Base-by-base conservation (phyloP, 331 rosid species). In the Ulmus americana region DNA sequence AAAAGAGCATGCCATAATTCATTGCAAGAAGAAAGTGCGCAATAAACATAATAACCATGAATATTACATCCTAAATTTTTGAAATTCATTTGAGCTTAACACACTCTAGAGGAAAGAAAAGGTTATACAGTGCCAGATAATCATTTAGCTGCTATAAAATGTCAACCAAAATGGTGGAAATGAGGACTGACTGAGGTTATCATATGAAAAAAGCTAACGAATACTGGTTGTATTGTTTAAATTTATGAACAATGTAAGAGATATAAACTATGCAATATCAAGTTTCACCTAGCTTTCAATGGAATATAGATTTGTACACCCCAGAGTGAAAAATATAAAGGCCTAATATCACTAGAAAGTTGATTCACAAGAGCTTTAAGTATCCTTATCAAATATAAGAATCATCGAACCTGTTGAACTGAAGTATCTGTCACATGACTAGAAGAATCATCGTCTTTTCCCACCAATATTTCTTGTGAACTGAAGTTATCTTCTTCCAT, bases 331-430 rank as follows among this genome's bases (percentile, higher is more conserved):
- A 20, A 20, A 20, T 20, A 20, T 20, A 1, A 20, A 10, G n/a
- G 45, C 62, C 45, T 13, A 57, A 5, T 45, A 11, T 57, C 46
- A 14, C 8, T n/a, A 15, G n/a, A 15, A 60, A 8, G 20, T 42
- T 15, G n/a, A 10, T 28, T 35, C 6, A 12, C 14, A 16, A 51
- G 39, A 39, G 7, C 54, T 39, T 38, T 8, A 39, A 65, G 45
- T 8, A 12, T n/a, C 14, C 47, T 39, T 14, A 45, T 63, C 47
- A 41, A 18, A 64, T 40, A 45, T 60, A 54, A 61, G 50, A 64
- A 75, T 28, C 18, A 6, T 7, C 64, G 67, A 56, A 84, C 98
- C 98, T 85, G 82, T 52, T 77, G 85, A 35, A 68, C 68, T 68
- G 86, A 78, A 57, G 72, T 53, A 59, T 73, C 39, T 39, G 76